Base-by-base conservation (phyloP, 805 yeast species). In the Spathaspora girioi region DNA sequence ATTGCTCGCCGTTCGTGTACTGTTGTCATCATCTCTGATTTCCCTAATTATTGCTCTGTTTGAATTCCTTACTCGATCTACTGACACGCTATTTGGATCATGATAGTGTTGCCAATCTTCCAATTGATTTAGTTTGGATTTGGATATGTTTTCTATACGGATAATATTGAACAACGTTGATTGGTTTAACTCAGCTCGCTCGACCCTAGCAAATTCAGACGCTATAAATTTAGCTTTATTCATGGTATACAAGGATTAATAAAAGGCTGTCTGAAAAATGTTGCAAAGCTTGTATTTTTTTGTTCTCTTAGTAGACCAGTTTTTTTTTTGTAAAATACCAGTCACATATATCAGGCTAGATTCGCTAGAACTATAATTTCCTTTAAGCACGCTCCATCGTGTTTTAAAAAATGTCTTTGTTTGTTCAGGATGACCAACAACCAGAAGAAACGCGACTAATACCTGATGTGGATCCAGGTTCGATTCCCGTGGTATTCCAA, bases 61-160 rank as follows among this genome's bases (percentile, higher is more conserved):
- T 7, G 63, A 60, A 44, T 56, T 59, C 49, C 52, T 56, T 43
- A 84, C 63, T 23, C 85, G 66, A 63, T 86, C 93, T 2, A 80
- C 82, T 14, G 80, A 79, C 2, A 80, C 83, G n/a, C 72, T 75
- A 54, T 79, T 82, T 1, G 83, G 81, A 58, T 86, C 83, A n/a
- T 78, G 67, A 47, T 69, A 65, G 32, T 76, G 76, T 19, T 68
- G 68, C 64, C 87, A 69, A 5, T 75, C 78, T 54, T 86, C 93
- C 2, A 84, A 59, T 55, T 80, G 82, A n/a, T 71, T 65, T 18
- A 79, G 61, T 18, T 70, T 67, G 0, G 90, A 80, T 29, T 65
- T 71, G 6, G 84, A 70, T 1, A 80, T 69, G 65, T 86, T 83
- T 56, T 75, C 76, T 0, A 85, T 60, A 55, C 79, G 79, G 1